phyloP scores from a whole-genome alignment of 2,329 filamentous ascomycete species.

The Grosmannia huntii region DNA sequence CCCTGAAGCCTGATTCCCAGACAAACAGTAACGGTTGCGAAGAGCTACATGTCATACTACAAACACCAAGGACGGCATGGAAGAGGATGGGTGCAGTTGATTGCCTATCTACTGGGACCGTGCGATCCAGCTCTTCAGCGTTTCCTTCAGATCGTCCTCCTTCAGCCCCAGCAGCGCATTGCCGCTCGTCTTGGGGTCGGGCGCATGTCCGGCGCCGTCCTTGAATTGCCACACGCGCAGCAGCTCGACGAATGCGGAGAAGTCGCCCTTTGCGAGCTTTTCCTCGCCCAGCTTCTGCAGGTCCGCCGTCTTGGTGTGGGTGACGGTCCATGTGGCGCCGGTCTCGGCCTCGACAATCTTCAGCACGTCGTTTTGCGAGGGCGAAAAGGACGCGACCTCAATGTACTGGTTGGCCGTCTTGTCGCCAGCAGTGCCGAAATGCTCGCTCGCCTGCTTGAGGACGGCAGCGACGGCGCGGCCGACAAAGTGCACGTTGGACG shows the following conservation, averaged over 20 bases:
- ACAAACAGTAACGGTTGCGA: too few species aligned
- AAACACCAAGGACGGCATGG: too few species aligned
- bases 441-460: constrained; percentile 13
- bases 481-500: constrained; percentile 16
- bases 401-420: constrained; percentile 34
- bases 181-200: constrained; percentile 13
- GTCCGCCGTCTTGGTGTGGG: constrained; percentile 20
- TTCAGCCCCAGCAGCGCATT: constrained; percentile 16
- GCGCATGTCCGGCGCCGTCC: constrained; percentile 21
- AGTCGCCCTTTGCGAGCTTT: constrained; percentile 28
- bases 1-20: constrained; percentile 18
- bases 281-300: constrained; percentile 25
- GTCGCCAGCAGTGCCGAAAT: constrained; percentile 12
- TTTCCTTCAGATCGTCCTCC: constrained; percentile 10
- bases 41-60: not conserved
- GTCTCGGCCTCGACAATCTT: constrained; percentile 37
- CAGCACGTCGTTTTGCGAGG: constrained; percentile 45
- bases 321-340: constrained; percentile 33
- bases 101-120: not conserved
- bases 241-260: constrained; percentile 17
- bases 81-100: not conserved
- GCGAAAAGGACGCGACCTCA: constrained; percentile 40
- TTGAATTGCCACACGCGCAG: constrained; percentile 19
- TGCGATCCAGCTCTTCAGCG: constrained; percentile 9
- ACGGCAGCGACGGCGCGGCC: constrained; percentile 16